Base-by-base conservation (phyloP, 305 asterid species). In the Ilex paraguariensis region DNA sequence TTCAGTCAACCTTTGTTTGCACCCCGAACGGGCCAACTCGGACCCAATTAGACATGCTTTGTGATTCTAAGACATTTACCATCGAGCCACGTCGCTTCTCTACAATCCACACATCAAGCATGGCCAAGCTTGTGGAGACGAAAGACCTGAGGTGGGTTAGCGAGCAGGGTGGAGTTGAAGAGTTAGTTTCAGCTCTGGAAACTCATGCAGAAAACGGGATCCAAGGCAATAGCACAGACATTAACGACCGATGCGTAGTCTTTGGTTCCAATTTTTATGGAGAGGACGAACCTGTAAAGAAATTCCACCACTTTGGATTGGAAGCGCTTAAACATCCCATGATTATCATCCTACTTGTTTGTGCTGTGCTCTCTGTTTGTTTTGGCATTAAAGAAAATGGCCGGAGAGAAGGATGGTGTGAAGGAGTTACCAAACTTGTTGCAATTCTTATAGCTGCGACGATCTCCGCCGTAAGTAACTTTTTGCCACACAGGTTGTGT, bases 351-450 rank as follows among this genome's bases (percentile, higher is more conserved):
- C 51, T 75, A 13, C 58, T 69, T 0, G 2, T 66, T 1, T 73
- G 62, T 60, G 78, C 61, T 3, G 12, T 40, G 2, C 7, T 69
- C 1, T 61, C 78, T 2, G 50, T 76, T 11, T 39, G 66, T 13
- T 72, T 69, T 21, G 81, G 78, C 3, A 3, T 69, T 0, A 69
- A 45, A 57, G 57, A 10, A 6, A 64, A 63, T 21, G 81, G 78
- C 7, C 21, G 12, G 1, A 54, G 33, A 49, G 28, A 21, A 1
- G 78, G 81, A 51, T 72, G 72, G 31, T 55, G 40, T 14, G 81
- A 77, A 45, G 81, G 78, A 12, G 65, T 61, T 3, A 56, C 65
- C 54, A 69, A 69, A 51, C 31, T 67, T 6, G 48, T 15, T 0
- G 71, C 75, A 0, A 48, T 69, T 56, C 50, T 69, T 65, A 53